Evolutionary conservation across 2,329 filamentous ascomycete species (phyloP).

Genomic region (Apiospora malaysiana): DNA sequence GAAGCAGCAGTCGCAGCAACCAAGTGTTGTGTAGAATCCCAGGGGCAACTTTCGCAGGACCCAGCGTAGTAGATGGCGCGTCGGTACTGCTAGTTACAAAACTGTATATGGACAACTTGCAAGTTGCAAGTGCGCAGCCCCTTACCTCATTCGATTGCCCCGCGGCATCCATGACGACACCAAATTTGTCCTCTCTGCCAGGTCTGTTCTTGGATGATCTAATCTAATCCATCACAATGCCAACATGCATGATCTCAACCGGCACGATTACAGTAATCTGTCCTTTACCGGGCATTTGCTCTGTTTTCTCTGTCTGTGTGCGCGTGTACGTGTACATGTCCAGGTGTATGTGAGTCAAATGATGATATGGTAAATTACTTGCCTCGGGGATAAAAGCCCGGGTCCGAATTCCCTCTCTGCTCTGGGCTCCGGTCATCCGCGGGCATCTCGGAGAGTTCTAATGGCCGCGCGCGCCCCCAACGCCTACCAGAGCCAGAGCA

Average conservation of each 20-base stretch:
- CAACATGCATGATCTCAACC: neutral
- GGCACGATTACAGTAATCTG: neutral
- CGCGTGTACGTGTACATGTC: neutral
- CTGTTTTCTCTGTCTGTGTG: neutral
- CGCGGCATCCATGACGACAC: slow-evolving; percentile 18
- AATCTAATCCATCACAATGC: neutral
- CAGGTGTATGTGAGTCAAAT: neutral
- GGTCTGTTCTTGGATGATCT: neutral
- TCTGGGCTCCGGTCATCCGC: neutral
- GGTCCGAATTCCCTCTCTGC: neutral
- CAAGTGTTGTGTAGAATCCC: neutral
- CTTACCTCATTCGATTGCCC: neutral
- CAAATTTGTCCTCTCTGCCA: neutral
- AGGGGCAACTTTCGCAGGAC: neutral
- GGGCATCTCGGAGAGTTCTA: neutral
- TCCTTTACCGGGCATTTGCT: neutral
- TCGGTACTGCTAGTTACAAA: neutral
- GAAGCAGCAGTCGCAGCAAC: neutral
- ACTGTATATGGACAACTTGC: neutral
- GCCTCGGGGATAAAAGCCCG: slow-evolving; percentile 13
- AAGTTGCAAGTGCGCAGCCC: neutral
- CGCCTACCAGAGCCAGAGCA: neutral
- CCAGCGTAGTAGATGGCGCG: neutral
- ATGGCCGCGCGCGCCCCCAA: neutral
- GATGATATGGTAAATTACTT: neutral